Conservation (phyloP, 176 grass and related monocot species). For the Musa schizocarpa region DNA sequence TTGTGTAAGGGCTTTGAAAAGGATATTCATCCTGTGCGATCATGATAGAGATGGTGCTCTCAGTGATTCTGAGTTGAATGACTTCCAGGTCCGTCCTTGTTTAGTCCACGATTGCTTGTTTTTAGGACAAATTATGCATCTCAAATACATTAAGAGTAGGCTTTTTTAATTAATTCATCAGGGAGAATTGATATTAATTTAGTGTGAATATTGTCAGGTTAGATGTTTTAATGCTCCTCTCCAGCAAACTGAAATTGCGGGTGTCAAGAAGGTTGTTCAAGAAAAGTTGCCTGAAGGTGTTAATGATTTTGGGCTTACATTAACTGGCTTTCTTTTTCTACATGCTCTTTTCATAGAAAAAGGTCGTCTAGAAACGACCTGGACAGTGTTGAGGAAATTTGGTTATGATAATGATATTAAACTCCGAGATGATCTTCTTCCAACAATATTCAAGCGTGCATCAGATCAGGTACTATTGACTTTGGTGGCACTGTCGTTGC, state of each 20-base stretch:
- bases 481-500: not conserved
- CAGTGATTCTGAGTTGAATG: constrained; percentile 87
- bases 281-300: constrained; percentile 97
- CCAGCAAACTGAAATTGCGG: constrained; percentile 83
- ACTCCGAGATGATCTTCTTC: constrained; percentile 75
- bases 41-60: constrained; percentile 89
- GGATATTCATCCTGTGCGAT: constrained; percentile 93
- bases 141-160: not conserved
- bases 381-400: constrained; percentile 95
- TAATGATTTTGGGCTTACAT: constrained; percentile 67
- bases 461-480: constrained; percentile 71
- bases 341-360: constrained; percentile 99
- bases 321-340: constrained; percentile 96
- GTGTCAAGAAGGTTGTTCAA: constrained; percentile 95
- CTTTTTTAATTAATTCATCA: not conserved
- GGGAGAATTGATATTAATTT: not conserved
- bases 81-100: constrained; percentile 61
- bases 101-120: not conserved
- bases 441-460: constrained; percentile 57
- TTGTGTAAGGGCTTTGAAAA: constrained; percentile 80
- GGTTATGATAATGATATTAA: constrained; percentile 96
- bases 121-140: not conserved
- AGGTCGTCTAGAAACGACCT: constrained; percentile 91
- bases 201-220: constrained; percentile 35
- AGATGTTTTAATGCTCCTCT: constrained; percentile 92